These are phyloP conservation scores for Diaporthe sp. DNA, from an alignment of 2,329 filamentous ascomycete genomes.

Conservation along the genomic window DNA sequence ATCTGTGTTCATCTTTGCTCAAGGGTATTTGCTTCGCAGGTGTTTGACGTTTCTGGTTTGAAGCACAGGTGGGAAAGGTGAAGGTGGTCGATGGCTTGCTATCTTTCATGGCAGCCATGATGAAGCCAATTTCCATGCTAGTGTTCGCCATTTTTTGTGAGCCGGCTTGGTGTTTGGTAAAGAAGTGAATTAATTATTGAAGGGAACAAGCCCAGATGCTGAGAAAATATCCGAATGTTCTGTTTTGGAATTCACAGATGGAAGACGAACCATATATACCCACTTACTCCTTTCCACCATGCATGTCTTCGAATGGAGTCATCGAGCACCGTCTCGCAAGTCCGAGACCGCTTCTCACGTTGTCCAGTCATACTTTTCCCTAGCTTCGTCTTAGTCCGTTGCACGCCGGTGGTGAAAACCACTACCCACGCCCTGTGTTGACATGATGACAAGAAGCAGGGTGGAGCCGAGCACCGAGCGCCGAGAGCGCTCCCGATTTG, in stretches of 20 bases:
- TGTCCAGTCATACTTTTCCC: neutral
- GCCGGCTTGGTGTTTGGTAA: neutral
- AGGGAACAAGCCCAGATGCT: neutral
- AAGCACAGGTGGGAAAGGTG: neutral
- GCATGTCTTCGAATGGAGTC: neutral
- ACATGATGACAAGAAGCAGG: neutral
- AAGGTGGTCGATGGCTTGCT: constrained; percentile 2
- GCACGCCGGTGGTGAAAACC: neutral
- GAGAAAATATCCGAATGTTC: too few relatives aligned
- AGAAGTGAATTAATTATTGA: neutral
- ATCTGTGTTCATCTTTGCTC: constrained; percentile 9
- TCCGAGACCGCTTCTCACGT: neutral
- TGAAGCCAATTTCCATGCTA: constrained; percentile 32
- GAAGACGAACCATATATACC: constrained; percentile 12
- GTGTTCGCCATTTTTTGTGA: constrained; percentile 14
- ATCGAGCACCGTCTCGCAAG: constrained; percentile 8
- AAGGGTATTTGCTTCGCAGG: neutral
- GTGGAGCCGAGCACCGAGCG: constrained; percentile 13
- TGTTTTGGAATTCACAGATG: neutral
- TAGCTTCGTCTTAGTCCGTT: neutral
- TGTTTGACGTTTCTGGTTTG: neutral
- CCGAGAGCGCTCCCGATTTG: neutral
- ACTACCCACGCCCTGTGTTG: neutral
- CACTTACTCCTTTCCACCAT: neutral
- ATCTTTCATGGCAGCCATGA: constrained; percentile 40